Evolutionary conservation across 306 rosid genomes (phyloP).

Genomic region (Cicer judaicum): DNA sequence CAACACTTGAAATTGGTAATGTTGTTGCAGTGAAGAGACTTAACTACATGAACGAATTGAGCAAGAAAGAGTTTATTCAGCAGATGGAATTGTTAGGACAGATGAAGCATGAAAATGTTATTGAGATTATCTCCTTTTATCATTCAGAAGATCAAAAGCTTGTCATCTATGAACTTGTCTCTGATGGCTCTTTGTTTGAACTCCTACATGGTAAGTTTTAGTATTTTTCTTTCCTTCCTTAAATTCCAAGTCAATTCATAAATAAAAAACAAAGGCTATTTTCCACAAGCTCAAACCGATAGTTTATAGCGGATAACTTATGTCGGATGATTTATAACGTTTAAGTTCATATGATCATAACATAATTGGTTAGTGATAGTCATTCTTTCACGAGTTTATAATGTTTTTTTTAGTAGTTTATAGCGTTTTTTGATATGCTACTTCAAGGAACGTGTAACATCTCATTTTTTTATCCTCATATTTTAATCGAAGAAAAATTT

Average conservation of each 20-base stretch:
- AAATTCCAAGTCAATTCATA: background rate
- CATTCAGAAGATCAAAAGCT: slow-evolving; percentile 67
- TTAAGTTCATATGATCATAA: no score
- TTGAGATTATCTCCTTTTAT: slow-evolving; percentile 61
- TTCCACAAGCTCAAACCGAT: no score
- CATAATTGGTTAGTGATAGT: no score
- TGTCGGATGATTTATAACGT: no score
- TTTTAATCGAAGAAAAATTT: no score
- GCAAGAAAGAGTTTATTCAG: slow-evolving; percentile 69
- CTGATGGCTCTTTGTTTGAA: slow-evolving; percentile 58
- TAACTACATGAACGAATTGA: slow-evolving; percentile 56
- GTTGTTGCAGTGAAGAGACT: slow-evolving; percentile 69
- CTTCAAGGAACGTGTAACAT: no score
- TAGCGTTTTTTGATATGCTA: no score
- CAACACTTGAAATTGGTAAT: slow-evolving; percentile 69
- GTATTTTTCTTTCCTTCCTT: slow-evolving; percentile 29
- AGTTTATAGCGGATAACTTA: no score
- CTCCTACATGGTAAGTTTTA: slow-evolving; percentile 70
- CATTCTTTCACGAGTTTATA: no score
- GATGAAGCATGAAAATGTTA: slow-evolving; percentile 68
- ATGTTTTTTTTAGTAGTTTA: no score
- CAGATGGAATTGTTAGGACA: slow-evolving; percentile 71
- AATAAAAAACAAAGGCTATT: no score
- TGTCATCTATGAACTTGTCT: slow-evolving; percentile 57
- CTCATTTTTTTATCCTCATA: no score